Percentiles rank a stretch among this genome's conserved stretches.
Conservation (phyloP, 2,329 filamentous ascomycete species). For the Biscogniauxia marginata region DNA sequence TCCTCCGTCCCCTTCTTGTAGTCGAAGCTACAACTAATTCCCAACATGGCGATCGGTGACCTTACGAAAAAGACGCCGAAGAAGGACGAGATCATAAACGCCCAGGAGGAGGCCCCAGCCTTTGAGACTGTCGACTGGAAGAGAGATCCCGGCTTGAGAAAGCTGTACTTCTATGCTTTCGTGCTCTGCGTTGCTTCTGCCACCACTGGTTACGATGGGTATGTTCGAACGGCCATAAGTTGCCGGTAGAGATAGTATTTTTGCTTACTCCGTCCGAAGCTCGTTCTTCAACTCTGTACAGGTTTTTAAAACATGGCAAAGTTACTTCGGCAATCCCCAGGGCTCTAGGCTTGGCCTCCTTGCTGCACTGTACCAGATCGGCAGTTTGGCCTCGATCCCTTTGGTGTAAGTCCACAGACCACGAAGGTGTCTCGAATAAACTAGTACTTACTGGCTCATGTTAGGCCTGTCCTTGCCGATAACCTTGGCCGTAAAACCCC, state of each 20-base stretch:
- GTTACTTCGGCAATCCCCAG: slow-evolving; percentile 47
- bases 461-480: slow-evolving; percentile 51
- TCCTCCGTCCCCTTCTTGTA: background rate
- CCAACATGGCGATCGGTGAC: slow-evolving; percentile 18
- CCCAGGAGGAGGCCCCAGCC: slow-evolving; percentile 48
- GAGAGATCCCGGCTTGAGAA: slow-evolving; percentile 54
- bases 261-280: slow-evolving; percentile 25
- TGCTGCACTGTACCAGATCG: slow-evolving; percentile 58
- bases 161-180: slow-evolving; percentile 53
- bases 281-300: slow-evolving; percentile 47
- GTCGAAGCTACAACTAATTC: background rate
- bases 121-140: slow-evolving; percentile 52
- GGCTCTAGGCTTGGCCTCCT: slow-evolving; percentile 50
- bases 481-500: slow-evolving; percentile 45
- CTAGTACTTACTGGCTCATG: slow-evolving; percentile 1
- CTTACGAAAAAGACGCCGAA: background rate
- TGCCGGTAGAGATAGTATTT: background rate
- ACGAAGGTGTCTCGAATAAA: background rate
- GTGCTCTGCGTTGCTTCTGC: slow-evolving; percentile 54
- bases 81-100: slow-evolving; percentile 22
- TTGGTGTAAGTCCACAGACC: slow-evolving; percentile 44
- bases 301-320: slow-evolving; percentile 44
- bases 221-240: slow-evolving; percentile 17
- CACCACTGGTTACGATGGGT: slow-evolving; percentile 57
- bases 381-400: slow-evolving; percentile 55